Conservation (phyloP, 1,284 basidiomycete species). For the Singerocomus rubriflavus region DNA sequence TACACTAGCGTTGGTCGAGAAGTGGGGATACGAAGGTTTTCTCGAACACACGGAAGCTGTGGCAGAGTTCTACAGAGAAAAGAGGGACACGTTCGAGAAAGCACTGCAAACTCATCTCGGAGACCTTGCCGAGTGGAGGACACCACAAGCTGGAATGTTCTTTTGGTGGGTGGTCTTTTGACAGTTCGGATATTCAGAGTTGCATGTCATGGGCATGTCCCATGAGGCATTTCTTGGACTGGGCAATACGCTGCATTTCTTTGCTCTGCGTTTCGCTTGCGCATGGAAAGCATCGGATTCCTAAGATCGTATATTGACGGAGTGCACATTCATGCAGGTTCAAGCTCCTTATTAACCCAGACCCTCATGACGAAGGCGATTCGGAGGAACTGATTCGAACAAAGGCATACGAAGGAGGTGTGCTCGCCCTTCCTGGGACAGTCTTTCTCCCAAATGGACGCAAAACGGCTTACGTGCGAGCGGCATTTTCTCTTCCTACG, state of each 20-base stretch:
- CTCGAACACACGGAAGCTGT: constrained; percentile 68
- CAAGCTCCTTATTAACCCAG: constrained; percentile 49
- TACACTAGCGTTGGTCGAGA: constrained; percentile 62
- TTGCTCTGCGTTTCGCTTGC: constrained; percentile 4
- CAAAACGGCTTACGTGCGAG: constrained; percentile 72
- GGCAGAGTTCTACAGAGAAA: constrained; percentile 75
- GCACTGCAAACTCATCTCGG: constrained; percentile 73
- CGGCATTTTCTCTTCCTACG: constrained; percentile 75
- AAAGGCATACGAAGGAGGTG: constrained; percentile 77
- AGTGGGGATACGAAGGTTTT: constrained; percentile 83
- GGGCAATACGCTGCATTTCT: constrained; percentile 2
- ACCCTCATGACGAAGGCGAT: constrained; percentile 58
- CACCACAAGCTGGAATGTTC: constrained; percentile 90
- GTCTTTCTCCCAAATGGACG: constrained; percentile 72
- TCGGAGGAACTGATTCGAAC: constrained; percentile 75
- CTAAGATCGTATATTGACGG: constrained; percentile 15
- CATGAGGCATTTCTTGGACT: constrained; percentile 7
- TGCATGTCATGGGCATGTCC: constrained; percentile 9
- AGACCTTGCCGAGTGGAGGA: constrained; percentile 79
- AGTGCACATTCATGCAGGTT: constrained; percentile 46
- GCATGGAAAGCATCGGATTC: constrained; percentile 10
- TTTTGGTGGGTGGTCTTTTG: constrained; percentile 61
- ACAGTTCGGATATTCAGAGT: constrained; percentile 16
- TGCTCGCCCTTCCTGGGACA: constrained; percentile 85
- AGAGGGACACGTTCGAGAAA: constrained; percentile 78